phyloP scores from a whole-genome alignment of 805 yeast species.

The Metschnikowia cubensis region DNA sequence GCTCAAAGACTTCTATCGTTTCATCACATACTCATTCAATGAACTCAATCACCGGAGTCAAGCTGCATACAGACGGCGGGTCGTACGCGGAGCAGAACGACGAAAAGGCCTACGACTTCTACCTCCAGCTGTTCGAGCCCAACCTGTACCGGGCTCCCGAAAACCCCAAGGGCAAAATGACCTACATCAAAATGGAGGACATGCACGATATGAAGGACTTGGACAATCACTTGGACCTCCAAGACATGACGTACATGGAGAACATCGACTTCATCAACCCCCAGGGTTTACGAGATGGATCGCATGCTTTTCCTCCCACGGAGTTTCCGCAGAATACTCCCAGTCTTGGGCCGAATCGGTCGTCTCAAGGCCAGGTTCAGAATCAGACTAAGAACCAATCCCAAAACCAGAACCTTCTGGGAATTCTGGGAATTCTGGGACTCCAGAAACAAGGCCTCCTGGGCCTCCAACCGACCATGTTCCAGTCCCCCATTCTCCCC shows the following conservation, averaged over 20 bases:
- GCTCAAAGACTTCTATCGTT: too few relatives aligned
- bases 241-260: neutral
- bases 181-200: neutral
- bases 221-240: neutral
- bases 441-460: too few relatives aligned
- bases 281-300: conserved; percentile 11
- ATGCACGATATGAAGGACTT: neutral
- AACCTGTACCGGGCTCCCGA: neutral
- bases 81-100: neutral
- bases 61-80: too few relatives aligned
- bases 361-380: neutral
- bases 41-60: too few relatives aligned
- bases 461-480: neutral
- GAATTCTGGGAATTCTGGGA: too few relatives aligned
- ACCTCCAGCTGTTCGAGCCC: conserved; percentile 13
- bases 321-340: conserved; percentile 18
- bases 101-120: conserved; percentile 8
- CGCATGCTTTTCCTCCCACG: conserved; percentile 19
- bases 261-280: conserved; percentile 16
- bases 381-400: too few relatives aligned
- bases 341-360: conserved; percentile 9
- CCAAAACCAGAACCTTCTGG: too few relatives aligned
- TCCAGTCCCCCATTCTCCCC: conserved; percentile 36
- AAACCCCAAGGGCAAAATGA: neutral
- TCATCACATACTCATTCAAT: too few relatives aligned